A percentile compares a stretch with the other conserved stretches of the same genome.
phyloP scores from a whole-genome alignment of 257 asterid genomes.

The Rauvolfia tetraphylla region DNA sequence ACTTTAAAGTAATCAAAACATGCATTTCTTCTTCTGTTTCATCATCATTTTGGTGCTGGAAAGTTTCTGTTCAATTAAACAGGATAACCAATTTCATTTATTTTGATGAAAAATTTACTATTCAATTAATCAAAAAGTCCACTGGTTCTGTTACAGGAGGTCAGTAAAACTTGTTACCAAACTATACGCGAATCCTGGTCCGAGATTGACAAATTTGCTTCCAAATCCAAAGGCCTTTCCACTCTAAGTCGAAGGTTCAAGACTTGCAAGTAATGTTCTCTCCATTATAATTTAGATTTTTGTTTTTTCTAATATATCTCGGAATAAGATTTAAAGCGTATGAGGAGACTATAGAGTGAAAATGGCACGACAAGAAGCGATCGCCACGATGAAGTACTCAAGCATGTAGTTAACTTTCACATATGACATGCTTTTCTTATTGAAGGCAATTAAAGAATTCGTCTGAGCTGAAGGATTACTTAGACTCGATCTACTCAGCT shows the following conservation, averaged over 20 bases:
- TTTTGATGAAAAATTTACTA: too few relatives aligned
- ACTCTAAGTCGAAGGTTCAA: slow-evolving; percentile 44
- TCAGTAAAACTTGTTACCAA: slow-evolving; percentile 44
- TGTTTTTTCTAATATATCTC: neutral
- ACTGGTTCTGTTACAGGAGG: slow-evolving; percentile 35
- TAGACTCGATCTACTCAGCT: slow-evolving; percentile 31
- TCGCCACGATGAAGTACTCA: neutral
- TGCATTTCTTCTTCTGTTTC: neutral
- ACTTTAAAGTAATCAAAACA: slow-evolving; percentile 43
- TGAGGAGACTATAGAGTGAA: neutral
- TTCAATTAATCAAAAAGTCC: too few relatives aligned
- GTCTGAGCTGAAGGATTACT: slow-evolving; percentile 37
- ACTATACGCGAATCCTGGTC: slow-evolving; percentile 64
- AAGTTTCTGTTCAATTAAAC: neutral
- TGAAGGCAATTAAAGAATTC: slow-evolving; percentile 36
- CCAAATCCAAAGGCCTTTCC: slow-evolving; percentile 48
- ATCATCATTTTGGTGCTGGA: neutral
- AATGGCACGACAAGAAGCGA: neutral
- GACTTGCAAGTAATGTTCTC: slow-evolving; percentile 52
- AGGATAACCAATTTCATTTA: too few relatives aligned
- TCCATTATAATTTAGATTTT: neutral
- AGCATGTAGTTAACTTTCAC: neutral
- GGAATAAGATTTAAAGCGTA: too few relatives aligned
- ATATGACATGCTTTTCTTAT: neutral
- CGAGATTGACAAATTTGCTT: slow-evolving; percentile 55